Conservation (phyloP, 176 grass and related monocot genomes). For the Elaeis guineensis region DNA sequence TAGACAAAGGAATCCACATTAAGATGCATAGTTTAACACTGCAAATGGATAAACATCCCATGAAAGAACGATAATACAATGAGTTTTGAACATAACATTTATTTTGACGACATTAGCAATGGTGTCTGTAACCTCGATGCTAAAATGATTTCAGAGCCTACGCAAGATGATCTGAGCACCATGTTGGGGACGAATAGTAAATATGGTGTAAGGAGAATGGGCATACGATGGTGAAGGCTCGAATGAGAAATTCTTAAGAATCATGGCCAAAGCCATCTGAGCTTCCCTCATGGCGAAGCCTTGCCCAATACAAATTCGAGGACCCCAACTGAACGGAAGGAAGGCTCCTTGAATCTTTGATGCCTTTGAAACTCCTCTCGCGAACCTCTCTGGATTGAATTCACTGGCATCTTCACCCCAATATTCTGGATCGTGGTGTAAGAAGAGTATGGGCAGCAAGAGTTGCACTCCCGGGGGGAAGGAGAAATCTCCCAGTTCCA, state of each 20-base stretch:
- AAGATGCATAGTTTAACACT: no score
- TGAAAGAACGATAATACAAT: no score
- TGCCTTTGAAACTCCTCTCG: constrained; percentile 35
- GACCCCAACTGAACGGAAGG: constrained; percentile 43
- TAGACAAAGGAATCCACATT: no score
- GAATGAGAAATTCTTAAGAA: background rate
- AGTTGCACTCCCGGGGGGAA: constrained; percentile 33
- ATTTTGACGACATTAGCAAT: no score
- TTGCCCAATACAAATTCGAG: constrained; percentile 42
- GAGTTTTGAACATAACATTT: no score
- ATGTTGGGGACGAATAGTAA: background rate
- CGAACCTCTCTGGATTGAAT: constrained; percentile 50
- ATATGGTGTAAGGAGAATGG: background rate
- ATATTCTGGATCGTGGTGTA: constrained; percentile 26
- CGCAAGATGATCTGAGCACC: background rate
- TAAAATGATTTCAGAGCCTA: background rate
- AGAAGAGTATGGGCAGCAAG: constrained; percentile 19
- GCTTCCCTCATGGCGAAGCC: constrained; percentile 28
- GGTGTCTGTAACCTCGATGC: no score
- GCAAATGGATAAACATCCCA: no score
- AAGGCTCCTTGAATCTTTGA: constrained; percentile 20
- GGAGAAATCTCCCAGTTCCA: constrained; percentile 26
- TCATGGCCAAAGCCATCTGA: background rate
- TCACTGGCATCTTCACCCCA: constrained; percentile 36
- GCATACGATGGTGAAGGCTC: background rate